Evolutionary conservation across 352 stramenopile species (phyloP), one percentile per base, ranked within the genome.

Genomic region (Achlya hypogyna): DNA sequence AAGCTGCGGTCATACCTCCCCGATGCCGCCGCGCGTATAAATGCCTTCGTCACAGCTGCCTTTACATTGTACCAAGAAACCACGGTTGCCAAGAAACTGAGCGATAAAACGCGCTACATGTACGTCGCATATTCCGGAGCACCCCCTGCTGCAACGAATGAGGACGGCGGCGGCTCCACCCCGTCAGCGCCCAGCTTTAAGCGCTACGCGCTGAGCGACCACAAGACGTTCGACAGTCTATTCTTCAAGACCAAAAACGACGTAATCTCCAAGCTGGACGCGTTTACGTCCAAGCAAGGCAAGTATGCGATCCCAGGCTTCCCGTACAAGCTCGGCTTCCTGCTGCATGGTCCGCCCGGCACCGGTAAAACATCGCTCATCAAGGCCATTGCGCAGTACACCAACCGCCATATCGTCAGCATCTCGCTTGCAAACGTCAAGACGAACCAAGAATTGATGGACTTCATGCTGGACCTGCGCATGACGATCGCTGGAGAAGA

Each of bases 321-420:
- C 40, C 91, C 89, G 10, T 86, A 97, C 77, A 97, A 96, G 72
- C 81, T 84, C 31, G 87, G 74, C 0, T 82, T 97, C 4, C 70
- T 98, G 32, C 74, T 98, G 0, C 81, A 96, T 53, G 91, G 89
- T 0, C 84, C 85, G 16, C 90, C 89, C 9, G 89, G 90, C 23
- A 96, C 86, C 25, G 83, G 89, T 42, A 98, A 98, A 75, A 97
- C 91, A 4, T 92, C 75, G 62, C 71, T 97, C 18, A 96, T 95
- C 79, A 91, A 94, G 70, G 84, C 87, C 12, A 72, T 98, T 14
- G 87, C 89, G 25, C 80, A 93, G 63, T 59, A 89, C 70, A 86
- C 88, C 0, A 73, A 77, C 43, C 81, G 84, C 35, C 82, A 94
- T 64, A 86, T 96, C 20, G 79, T 95, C 23, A 78, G 75, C 8